Conservation (phyloP, 2,329 filamentous ascomycete species). For the Plenodomus biglobosus region DNA sequence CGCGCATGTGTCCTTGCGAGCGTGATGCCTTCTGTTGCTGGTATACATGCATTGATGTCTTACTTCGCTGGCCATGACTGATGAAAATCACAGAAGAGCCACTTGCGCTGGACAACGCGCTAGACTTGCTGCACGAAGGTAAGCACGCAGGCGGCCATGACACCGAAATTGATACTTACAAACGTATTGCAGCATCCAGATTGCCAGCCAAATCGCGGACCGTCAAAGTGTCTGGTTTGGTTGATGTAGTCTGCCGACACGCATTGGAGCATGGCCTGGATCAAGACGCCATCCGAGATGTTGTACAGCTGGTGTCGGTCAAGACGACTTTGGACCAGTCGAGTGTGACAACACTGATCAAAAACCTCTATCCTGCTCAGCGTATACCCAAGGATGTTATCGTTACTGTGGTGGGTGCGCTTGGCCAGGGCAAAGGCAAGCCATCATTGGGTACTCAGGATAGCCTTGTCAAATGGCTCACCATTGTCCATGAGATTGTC, state of each 20-base stretch:
- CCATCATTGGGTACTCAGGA: conserved; percentile 71
- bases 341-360: conserved; percentile 67
- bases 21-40: conserved; percentile 37
- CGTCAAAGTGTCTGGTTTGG: conserved; percentile 62
- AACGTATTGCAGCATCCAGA: conserved; percentile 35
- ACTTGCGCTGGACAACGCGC: conserved; percentile 37
- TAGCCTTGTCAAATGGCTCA: conserved; percentile 73
- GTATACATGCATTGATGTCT: conserved; percentile 21
- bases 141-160: conserved; percentile 21
- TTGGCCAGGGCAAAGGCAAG: conserved; percentile 78
- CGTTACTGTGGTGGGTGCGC: conserved; percentile 66
- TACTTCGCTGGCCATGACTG: conserved; percentile 16
- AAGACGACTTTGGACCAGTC: conserved; percentile 75
- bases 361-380: conserved; percentile 73
- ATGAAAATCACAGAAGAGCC: conserved; percentile 33
- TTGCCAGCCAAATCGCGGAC: conserved; percentile 66
- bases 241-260: conserved; percentile 64
- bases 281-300: conserved; percentile 59
- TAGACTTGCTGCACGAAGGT: conserved; percentile 43
- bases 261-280: conserved; percentile 70
- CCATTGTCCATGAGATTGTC: conserved; percentile 72
- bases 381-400: conserved; percentile 63
- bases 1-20: conserved; percentile 23
- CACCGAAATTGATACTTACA: conserved; percentile 24
- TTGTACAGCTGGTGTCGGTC: conserved; percentile 67